Evolutionary conservation across 306 rosid species (phyloP).

Genomic region (Vigna nakashimae): DNA sequence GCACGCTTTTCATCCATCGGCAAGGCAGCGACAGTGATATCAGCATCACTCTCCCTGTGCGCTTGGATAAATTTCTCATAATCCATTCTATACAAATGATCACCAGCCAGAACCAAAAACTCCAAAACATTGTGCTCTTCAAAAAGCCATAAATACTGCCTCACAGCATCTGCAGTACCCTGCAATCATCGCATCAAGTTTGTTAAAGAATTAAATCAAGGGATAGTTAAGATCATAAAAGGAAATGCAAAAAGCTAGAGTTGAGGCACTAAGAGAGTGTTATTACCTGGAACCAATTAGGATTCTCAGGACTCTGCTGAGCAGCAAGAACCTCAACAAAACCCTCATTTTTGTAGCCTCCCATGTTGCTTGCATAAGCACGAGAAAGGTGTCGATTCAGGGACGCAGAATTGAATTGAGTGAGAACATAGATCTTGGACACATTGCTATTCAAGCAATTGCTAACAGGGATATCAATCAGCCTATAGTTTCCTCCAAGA

Average conservation of each 20-base stretch:
- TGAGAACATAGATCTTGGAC: slow-evolving; percentile 93
- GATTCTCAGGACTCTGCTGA: slow-evolving; percentile 99
- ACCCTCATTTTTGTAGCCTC: slow-evolving; percentile 95
- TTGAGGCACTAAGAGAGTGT: not conserved
- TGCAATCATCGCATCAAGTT: slow-evolving; percentile 36
- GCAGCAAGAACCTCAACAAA: slow-evolving; percentile 99
- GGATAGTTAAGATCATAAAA: not conserved
- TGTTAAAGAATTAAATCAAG: slow-evolving; percentile 23
- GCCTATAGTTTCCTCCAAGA: slow-evolving; percentile 94
- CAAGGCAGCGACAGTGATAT: slow-evolving; percentile 97
- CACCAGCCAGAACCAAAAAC: slow-evolving; percentile 87
- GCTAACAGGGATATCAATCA: slow-evolving; percentile 97
- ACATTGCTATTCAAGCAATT: slow-evolving; percentile 94
- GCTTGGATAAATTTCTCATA: slow-evolving; percentile 96
- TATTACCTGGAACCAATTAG: slow-evolving; percentile 97
- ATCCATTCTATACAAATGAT: slow-evolving; percentile 96
- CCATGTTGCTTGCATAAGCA: slow-evolving; percentile 96
- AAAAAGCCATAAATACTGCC: slow-evolving; percentile 95
- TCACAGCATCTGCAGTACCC: slow-evolving; percentile 99
- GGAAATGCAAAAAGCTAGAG: slow-evolving; percentile 5
- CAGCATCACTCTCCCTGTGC: slow-evolving; percentile 94
- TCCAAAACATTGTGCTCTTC: slow-evolving; percentile 98
- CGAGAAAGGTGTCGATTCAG: slow-evolving; percentile 97
- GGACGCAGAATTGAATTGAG: slow-evolving; percentile 97
- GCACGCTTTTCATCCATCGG: slow-evolving; percentile 99